These are phyloP conservation scores for Claviceps sp. DNA, from an alignment of 2,329 filamentous ascomycete species.

Conservation along the genomic window DNA sequence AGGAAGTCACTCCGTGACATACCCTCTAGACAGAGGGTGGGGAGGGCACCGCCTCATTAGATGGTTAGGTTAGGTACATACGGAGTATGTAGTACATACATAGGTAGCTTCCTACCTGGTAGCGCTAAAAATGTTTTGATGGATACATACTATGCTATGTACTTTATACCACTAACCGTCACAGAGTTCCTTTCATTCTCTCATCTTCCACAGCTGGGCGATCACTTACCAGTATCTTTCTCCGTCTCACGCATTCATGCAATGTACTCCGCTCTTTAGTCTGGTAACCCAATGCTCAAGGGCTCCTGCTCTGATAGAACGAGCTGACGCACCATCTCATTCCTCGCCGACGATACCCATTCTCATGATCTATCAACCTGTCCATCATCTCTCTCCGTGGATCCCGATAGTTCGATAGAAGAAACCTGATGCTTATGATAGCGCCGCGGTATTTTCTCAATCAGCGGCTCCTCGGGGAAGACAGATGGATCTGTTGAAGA, in stretches of 20 bases:
- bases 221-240: no score
- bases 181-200: no score
- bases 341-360: background rate
- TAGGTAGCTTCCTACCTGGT: no score
- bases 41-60: no score
- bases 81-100: no score
- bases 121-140: no score
- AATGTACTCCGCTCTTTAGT: conserved; percentile 55
- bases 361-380: conserved; percentile 10
- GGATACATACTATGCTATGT: no score
- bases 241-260: background rate
- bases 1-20: no score
- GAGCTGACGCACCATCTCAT: conserved; percentile 23
- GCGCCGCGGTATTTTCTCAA: background rate
- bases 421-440: conserved; percentile 4
- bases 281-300: conserved; percentile 43
- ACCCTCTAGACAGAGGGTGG: no score
- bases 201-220: no score
- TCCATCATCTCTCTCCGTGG: conserved; percentile 18
- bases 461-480: background rate
- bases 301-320: conserved; percentile 50
- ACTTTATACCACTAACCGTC: no score
- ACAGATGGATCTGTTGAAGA: background rate
- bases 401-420: conserved; percentile 4
- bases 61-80: no score